A percentile compares a stretch with the other conserved stretches of the same genome.
Evolutionary conservation across 371 early-diverging fungal species (phyloP).

Genomic region (Chytridium lagenaria): DNA sequence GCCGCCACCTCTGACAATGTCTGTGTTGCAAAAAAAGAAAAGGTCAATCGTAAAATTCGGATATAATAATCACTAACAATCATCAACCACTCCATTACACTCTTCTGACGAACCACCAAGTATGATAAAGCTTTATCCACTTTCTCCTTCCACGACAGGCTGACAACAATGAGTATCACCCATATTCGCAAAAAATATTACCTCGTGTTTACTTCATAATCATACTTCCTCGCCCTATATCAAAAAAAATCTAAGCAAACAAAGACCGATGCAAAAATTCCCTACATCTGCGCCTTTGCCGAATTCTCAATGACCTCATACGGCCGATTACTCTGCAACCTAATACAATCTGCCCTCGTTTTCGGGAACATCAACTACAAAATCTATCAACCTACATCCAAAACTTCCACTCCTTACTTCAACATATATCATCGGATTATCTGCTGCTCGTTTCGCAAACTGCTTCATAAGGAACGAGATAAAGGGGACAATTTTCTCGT

Average conservation of each 20-base stretch:
- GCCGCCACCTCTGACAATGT: constrained; percentile 26
- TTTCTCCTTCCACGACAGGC: constrained; percentile 41
- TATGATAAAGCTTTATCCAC: constrained; percentile 37
- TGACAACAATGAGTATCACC: constrained; percentile 3
- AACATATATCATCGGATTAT: constrained; percentile 64
- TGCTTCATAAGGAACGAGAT: constrained; percentile 59
- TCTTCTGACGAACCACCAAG: constrained; percentile 27
- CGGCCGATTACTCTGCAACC: constrained; percentile 23
- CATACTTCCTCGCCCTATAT: neutral
- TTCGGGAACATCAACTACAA: constrained; percentile 43
- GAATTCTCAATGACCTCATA: neutral
- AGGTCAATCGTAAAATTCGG: neutral
- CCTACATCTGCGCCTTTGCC: neutral
- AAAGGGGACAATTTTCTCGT: constrained; percentile 58
- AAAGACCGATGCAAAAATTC: constrained; percentile 40
- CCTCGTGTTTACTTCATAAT: constrained; percentile 1
- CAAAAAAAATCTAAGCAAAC: constrained; percentile 17
- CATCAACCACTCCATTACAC: constrained; percentile 41
- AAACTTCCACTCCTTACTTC: constrained; percentile 49
- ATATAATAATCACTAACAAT: constrained; percentile 28
- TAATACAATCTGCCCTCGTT: constrained; percentile 38
- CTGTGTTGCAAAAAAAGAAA: constrained; percentile 16
- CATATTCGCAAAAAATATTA: neutral
- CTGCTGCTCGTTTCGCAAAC: constrained; percentile 61
- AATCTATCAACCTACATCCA: too few relatives aligned